These are phyloP conservation scores for Fusarium compactum DNA, from an alignment of 2,329 filamentous ascomycete species.

Conservation along the genomic window DNA sequence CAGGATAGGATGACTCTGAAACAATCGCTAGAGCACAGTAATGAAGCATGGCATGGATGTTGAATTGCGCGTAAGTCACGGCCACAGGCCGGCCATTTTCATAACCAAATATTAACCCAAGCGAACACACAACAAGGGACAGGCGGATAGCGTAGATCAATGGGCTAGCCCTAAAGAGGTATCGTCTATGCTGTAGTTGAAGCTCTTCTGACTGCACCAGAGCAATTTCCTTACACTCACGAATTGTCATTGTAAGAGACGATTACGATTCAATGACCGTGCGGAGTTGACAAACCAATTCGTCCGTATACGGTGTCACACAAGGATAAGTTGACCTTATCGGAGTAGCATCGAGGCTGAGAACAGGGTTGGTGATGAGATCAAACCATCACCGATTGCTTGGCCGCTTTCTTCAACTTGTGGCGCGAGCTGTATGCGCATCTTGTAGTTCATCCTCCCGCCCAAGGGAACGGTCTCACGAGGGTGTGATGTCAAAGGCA, in stretches of 20 bases:
- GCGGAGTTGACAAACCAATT: background rate
- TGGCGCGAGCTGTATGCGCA: conserved; percentile 24
- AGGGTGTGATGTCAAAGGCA: conserved; percentile 43
- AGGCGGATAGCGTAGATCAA: conserved; percentile 27
- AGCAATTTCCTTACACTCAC: background rate
- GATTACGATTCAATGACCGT: background rate
- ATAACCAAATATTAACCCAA: background rate
- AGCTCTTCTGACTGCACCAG: conserved; percentile 1
- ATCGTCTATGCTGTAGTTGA: background rate
- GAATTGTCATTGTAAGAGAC: background rate
- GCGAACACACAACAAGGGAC: conserved; percentile 4
- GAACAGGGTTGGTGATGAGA: conserved; percentile 32
- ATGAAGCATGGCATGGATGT: conserved; percentile 24
- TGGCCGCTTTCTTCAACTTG: background rate
- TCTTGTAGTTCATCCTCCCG: conserved; percentile 8
- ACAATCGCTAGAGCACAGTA: background rate
- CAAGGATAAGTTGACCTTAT: conserved; percentile 52
- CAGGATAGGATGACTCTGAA: background rate
- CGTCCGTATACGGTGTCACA: background rate
- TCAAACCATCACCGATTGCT: conserved; percentile 2
- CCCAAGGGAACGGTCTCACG: background rate
- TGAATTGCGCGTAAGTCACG: background rate
- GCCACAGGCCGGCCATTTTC: background rate
- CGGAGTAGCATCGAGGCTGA: conserved; percentile 19
- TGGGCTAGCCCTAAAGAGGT: conserved; percentile 3